Conservation (phyloP, 495 filamentous ascomycete species). For the Aspergillus nanangensis region DNA sequence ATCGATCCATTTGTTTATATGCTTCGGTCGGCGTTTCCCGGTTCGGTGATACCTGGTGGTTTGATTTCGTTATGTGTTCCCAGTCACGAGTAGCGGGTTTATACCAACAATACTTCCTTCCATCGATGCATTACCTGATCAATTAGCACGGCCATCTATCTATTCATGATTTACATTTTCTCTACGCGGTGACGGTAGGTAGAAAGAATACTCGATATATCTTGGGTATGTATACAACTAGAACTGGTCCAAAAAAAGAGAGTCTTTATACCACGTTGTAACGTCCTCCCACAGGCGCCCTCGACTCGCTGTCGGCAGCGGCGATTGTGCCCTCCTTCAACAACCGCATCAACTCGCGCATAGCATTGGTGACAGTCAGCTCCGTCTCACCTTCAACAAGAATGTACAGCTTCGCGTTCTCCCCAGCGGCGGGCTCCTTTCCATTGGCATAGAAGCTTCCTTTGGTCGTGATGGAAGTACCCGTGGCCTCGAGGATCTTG, state of each 20-base stretch:
- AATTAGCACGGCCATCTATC: too few species aligned
- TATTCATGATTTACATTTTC: too few species aligned
- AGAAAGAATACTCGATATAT: too few species aligned
- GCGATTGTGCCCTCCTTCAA: constrained; percentile 91
- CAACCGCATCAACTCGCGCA: constrained; percentile 83
- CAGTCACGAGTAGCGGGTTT: too few species aligned
- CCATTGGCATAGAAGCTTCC: constrained; percentile 82
- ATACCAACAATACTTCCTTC: too few species aligned
- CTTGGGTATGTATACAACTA: constrained; percentile 18
- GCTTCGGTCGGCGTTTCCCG: too few species aligned
- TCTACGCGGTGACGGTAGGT: too few species aligned
- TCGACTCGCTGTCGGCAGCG: constrained; percentile 76
- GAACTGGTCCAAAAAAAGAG: background rate
- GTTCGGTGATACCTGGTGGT: too few species aligned
- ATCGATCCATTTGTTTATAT: too few species aligned
- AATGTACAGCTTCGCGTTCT: constrained; percentile 90
- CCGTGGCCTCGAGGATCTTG: constrained; percentile 92
- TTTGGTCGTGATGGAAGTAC: constrained; percentile 96
- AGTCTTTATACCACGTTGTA: constrained; percentile 75
- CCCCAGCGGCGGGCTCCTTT: constrained; percentile 69
- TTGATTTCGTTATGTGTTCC: too few species aligned
- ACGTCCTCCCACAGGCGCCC: constrained; percentile 75
- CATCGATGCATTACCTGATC: too few species aligned
- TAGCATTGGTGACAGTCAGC: constrained; percentile 82
- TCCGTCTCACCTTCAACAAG: constrained; percentile 97